These are phyloP conservation scores for Aspergillus steynii DNA, from an alignment of 495 filamentous ascomycete genomes.

Conservation along the genomic window DNA sequence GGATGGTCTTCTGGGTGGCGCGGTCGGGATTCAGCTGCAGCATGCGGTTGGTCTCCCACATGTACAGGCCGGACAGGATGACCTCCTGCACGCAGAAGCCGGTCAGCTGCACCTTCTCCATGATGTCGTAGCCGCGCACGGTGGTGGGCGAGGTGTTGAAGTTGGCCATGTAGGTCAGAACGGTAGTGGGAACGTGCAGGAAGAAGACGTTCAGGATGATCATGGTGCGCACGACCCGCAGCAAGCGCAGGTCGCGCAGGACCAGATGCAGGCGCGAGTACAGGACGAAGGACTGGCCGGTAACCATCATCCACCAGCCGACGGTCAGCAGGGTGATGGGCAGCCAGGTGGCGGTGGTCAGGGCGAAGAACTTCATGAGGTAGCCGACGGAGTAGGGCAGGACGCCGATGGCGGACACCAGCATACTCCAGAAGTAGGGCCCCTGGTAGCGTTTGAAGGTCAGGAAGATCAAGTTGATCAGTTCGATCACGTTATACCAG, in stretches of 20 bases:
- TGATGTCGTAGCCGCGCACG: slow-evolving; percentile 38
- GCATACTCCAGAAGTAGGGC: slow-evolving; percentile 51
- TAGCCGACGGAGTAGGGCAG: slow-evolving; percentile 51
- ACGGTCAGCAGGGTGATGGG: slow-evolving; percentile 34
- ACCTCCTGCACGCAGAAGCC: slow-evolving; percentile 51
- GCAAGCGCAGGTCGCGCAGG: slow-evolving; percentile 21
- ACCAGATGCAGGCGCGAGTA: slow-evolving; percentile 38
- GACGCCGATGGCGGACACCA: slow-evolving; percentile 47
- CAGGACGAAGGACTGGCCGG: slow-evolving; percentile 49
- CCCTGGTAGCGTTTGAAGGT: slow-evolving; percentile 45
- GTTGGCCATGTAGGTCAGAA: slow-evolving; percentile 26
- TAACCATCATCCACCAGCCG: slow-evolving; percentile 58
- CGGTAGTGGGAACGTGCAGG: slow-evolving; percentile 29
- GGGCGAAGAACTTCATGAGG: slow-evolving; percentile 50
- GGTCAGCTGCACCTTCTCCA: slow-evolving; percentile 47
- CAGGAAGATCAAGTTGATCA: slow-evolving; percentile 42
- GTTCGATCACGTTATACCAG: slow-evolving; percentile 45
- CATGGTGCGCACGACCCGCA: slow-evolving; percentile 26
- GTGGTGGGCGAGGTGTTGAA: slow-evolving; percentile 16
- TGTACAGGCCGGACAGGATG: slow-evolving; percentile 50
- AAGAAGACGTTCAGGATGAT: slow-evolving; percentile 29
- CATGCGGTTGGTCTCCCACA: slow-evolving; percentile 42
- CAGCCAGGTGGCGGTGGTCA: slow-evolving; percentile 26
- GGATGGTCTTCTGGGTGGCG: slow-evolving; percentile 35
- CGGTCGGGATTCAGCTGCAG: slow-evolving; percentile 32